These are phyloP conservation scores for Gastrodia elata DNA, from an alignment of 106 monocot species.

Conservation along the genomic window DNA sequence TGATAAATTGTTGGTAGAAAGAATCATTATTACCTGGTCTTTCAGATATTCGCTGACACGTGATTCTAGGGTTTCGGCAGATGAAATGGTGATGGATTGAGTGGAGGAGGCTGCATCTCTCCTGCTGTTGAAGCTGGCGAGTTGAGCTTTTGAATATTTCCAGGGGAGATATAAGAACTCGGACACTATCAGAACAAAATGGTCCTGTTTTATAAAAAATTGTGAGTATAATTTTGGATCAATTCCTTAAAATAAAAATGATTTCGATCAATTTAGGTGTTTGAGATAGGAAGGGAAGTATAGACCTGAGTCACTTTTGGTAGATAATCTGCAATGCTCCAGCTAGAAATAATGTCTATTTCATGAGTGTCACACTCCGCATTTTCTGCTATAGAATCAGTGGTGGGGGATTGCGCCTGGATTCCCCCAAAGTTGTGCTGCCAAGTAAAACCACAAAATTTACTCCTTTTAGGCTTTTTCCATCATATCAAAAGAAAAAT, in stretches of 20 bases:
- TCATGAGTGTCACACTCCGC: constrained; percentile 33
- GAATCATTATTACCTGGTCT: constrained; percentile 44
- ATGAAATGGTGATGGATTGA: constrained; percentile 63
- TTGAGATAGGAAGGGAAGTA: constrained; percentile 5
- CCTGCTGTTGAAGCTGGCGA: constrained; percentile 15
- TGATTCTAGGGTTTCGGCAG: constrained; percentile 61
- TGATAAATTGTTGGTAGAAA: not conserved
- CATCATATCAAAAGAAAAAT: not conserved
- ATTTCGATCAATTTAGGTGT: not conserved
- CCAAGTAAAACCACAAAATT: constrained; percentile 10
- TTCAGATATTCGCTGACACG: constrained; percentile 51
- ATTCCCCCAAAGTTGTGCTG: constrained; percentile 95
- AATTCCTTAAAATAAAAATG: not conserved
- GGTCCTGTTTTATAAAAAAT: constrained; percentile 43
- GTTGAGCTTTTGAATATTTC: constrained; percentile 56
- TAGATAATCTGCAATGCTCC: constrained; percentile 82
- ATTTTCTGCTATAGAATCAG: constrained; percentile 11
- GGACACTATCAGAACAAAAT: constrained; percentile 78
- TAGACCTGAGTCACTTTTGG: constrained; percentile 67
- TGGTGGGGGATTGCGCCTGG: constrained; percentile 32
- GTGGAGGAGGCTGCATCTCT: constrained; percentile 35
- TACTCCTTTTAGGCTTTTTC: not conserved
- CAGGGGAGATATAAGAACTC: constrained; percentile 89
- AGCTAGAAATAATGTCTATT: constrained; percentile 78
- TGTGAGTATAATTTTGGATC: not conserved